phyloP scores from a whole-genome alignment of 1,284 basidiomycete species.

The Vanrija sp. region DNA sequence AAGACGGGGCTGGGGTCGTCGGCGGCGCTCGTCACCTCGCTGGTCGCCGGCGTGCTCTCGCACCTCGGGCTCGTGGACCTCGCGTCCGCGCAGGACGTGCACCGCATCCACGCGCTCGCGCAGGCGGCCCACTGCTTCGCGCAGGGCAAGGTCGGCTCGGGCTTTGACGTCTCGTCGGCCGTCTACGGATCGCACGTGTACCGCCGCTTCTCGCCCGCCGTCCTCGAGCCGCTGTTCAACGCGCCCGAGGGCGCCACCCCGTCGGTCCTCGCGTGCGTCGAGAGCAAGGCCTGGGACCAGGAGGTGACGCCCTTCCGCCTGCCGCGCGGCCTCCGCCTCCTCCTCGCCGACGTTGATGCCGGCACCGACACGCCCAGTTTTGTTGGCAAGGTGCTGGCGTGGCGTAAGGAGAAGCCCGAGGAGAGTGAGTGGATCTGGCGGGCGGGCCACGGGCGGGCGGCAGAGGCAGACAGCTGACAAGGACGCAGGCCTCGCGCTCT shows the following conservation, averaged over 20 bases:
- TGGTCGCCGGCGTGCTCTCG: slow-evolving; percentile 78
- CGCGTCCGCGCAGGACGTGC: slow-evolving; percentile 28
- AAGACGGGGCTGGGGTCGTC: slow-evolving; percentile 98
- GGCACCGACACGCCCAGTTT: slow-evolving; percentile 90
- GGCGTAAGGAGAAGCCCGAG: slow-evolving; percentile 64
- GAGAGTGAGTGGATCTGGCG: slow-evolving; percentile 59
- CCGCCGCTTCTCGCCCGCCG: slow-evolving; percentile 74
- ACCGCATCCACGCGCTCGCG: slow-evolving; percentile 82
- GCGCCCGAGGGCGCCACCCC: slow-evolving; percentile 49
- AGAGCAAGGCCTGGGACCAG: slow-evolving; percentile 32
- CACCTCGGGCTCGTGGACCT: slow-evolving; percentile 64
- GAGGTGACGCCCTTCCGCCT: slow-evolving; percentile 65
- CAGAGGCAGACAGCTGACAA: not conserved
- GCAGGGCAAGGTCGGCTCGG: slow-evolving; percentile 96
- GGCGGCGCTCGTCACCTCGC: slow-evolving; percentile 91
- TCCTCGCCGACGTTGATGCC: slow-evolving; percentile 88
- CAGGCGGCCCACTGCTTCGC: slow-evolving; percentile 95
- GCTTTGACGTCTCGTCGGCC: slow-evolving; percentile 93
- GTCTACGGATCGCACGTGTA: slow-evolving; percentile 94
- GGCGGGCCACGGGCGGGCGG: not conserved
- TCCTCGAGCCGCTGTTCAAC: slow-evolving; percentile 65
- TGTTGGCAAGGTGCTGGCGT: slow-evolving; percentile 79
- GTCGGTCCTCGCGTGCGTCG: slow-evolving; percentile 17
- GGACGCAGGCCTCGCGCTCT: slow-evolving; percentile 59
- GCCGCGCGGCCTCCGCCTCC: slow-evolving; percentile 71